phyloP scores from a whole-genome alignment of 441 rosid genomes.

The Jatropha multifida region DNA sequence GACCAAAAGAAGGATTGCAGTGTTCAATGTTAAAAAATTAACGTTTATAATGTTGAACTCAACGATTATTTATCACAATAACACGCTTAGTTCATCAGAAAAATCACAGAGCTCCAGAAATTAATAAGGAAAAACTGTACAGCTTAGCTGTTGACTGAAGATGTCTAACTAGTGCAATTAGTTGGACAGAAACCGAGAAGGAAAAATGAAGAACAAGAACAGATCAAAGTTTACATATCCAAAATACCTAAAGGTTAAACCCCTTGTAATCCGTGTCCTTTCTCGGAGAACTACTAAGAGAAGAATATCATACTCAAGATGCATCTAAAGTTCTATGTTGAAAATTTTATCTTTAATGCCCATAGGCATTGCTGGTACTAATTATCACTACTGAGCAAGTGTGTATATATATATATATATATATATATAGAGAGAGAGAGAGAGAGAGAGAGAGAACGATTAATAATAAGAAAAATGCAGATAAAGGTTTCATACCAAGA shows the following conservation, averaged over 20 bases:
- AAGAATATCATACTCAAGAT: background rate
- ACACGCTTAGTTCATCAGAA: background rate
- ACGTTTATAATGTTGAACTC: background rate
- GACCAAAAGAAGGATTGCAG: background rate
- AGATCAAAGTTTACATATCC: background rate
- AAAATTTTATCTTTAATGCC: background rate
- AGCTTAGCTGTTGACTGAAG: background rate
- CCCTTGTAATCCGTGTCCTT: background rate
- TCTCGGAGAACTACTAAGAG: background rate
- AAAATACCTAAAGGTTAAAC: background rate
- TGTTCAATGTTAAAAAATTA: background rate
- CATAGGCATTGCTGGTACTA: background rate
- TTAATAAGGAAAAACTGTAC: background rate
- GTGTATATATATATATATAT: background rate
- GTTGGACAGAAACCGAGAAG: background rate
- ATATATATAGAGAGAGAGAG: too few relatives aligned
- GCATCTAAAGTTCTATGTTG: background rate
- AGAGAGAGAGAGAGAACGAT: too few relatives aligned
- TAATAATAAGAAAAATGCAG: background rate
- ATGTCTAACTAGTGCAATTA: background rate
- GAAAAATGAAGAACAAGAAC: background rate
- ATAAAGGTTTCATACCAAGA: background rate
- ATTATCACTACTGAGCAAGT: background rate
- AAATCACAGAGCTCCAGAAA: background rate
- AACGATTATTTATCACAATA: background rate